Evolutionary conservation across 2,329 filamentous ascomycete genomes (phyloP).

Genomic region (Torrubiella hemipterigena): DNA sequence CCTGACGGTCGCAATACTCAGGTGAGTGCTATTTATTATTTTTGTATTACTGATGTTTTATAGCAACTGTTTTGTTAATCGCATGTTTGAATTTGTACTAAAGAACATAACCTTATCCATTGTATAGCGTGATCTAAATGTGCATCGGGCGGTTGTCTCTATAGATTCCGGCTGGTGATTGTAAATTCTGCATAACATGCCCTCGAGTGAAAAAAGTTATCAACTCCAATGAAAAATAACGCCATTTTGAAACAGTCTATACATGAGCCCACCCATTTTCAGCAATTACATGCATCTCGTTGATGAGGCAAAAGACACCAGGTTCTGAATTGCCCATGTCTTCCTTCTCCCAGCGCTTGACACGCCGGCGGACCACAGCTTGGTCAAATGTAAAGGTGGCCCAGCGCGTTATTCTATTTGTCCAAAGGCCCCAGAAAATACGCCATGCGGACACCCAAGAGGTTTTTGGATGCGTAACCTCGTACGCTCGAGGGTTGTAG

Average conservation of each 20-base stretch:
- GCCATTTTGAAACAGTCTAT: conserved; percentile 11
- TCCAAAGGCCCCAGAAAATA: conserved; percentile 45
- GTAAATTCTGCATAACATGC: background rate
- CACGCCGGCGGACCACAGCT: conserved; percentile 23
- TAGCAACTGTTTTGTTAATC: background rate
- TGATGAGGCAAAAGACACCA: conserved; percentile 41
- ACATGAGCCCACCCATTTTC: conserved; percentile 48
- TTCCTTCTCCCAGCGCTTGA: conserved; percentile 24
- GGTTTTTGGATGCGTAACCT: conserved; percentile 27
- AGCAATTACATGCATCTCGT: conserved; percentile 49
- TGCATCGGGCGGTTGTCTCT: no score
- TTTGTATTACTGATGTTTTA: background rate
- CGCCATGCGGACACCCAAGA: conserved; percentile 35
- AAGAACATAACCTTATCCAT: no score
- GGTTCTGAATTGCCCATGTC: conserved; percentile 24
- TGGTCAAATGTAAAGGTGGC: conserved; percentile 14
- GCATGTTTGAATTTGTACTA: background rate
- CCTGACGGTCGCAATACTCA: background rate
- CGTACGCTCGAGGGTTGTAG: conserved; percentile 44
- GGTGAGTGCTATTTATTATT: background rate
- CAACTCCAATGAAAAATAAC: background rate
- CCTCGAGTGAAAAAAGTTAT: background rate
- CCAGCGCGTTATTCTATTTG: conserved; percentile 40
- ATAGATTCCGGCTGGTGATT: no score
- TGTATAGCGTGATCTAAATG: no score